A percentile compares a stretch with the other conserved stretches of the same genome.
These are phyloP conservation scores for Pouteria campechiana DNA, from an alignment of 179 eudicot genomes.

Conservation along the genomic window DNA sequence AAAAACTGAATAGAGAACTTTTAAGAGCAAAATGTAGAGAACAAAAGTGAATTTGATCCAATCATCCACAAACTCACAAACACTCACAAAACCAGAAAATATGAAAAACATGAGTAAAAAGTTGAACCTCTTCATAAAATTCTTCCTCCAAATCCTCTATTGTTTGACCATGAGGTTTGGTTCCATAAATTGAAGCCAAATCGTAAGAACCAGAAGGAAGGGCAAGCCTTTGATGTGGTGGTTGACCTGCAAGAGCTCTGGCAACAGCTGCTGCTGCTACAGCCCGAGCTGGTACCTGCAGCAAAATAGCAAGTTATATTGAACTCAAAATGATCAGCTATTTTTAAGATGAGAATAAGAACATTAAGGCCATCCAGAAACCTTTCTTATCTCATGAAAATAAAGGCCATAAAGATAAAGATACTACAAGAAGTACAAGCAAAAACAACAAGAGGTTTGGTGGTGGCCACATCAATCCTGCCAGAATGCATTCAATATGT, in stretches of 20 bases:
- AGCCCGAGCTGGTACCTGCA: conserved; percentile 94
- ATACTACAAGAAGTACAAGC: too few species aligned
- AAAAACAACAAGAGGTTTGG: too few species aligned
- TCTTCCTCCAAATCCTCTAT: conserved; percentile 81
- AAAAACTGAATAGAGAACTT: too few species aligned
- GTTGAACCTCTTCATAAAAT: conserved; percentile 81
- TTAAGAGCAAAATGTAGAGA: too few species aligned
- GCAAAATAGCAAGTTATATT: conserved; percentile 1
- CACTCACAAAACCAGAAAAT: not conserved
- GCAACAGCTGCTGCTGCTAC: conserved; percentile 99
- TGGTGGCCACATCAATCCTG: too few species aligned
- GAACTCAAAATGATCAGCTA: too few species aligned
- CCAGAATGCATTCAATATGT: too few species aligned
- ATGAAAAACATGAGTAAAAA: conserved; percentile 2
- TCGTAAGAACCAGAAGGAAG: conserved; percentile 81
- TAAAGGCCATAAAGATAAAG: too few species aligned
- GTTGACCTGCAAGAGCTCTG: conserved; percentile 82
- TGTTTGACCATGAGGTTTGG: conserved; percentile 36
- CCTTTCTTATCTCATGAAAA: too few species aligned
- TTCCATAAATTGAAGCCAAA: conserved; percentile 79
- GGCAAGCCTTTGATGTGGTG: conserved; percentile 78
- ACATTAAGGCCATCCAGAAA: too few species aligned
- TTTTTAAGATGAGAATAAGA: too few species aligned
- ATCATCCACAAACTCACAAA: not conserved
- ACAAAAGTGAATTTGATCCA: too few species aligned